These are phyloP conservation scores for Calocybe gangraenosa DNA, from an alignment of 768 basidiomycete species.

Conservation along the genomic window DNA sequence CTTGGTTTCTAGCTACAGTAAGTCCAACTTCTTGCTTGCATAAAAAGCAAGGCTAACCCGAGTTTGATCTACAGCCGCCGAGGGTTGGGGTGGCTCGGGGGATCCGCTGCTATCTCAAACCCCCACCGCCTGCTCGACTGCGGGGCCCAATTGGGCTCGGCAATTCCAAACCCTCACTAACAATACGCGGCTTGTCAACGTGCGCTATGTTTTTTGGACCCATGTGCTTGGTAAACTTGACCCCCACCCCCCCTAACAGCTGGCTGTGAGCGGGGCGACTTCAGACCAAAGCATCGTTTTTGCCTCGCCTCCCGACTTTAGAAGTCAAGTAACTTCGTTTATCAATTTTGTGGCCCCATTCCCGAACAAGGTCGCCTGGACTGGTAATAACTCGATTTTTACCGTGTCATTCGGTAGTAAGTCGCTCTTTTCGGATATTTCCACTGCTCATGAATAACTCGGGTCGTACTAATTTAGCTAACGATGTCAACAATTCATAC, in stretches of 20 bases:
- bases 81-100: slow-evolving; percentile 18
- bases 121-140: slow-evolving; percentile 14
- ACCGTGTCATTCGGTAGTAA: slow-evolving; percentile 20
- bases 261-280: slow-evolving; percentile 19
- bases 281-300: slow-evolving; percentile 16
- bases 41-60: neutral
- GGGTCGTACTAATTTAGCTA: slow-evolving; percentile 12
- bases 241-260: slow-evolving; percentile 4
- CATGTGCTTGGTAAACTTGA: neutral
- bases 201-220: neutral
- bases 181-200: slow-evolving; percentile 15
- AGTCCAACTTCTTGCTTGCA: neutral
- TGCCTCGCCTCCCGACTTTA: slow-evolving; percentile 19
- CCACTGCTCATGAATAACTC: neutral
- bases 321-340: slow-evolving; percentile 18
- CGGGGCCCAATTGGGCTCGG: slow-evolving; percentile 20
- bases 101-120: slow-evolving; percentile 17
- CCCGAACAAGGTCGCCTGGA: slow-evolving; percentile 17
- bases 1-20: slow-evolving; percentile 9
- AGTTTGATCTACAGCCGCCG: slow-evolving; percentile 10
- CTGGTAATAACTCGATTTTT: slow-evolving; percentile 15
- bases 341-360: slow-evolving; percentile 14
- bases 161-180: slow-evolving; percentile 15
- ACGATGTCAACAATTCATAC: slow-evolving; percentile 19
- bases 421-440: neutral